These are phyloP conservation scores for Rhipidocladum racemiflorum DNA, from an alignment of 176 grass and related monocot species.

Conservation along the genomic window DNA sequence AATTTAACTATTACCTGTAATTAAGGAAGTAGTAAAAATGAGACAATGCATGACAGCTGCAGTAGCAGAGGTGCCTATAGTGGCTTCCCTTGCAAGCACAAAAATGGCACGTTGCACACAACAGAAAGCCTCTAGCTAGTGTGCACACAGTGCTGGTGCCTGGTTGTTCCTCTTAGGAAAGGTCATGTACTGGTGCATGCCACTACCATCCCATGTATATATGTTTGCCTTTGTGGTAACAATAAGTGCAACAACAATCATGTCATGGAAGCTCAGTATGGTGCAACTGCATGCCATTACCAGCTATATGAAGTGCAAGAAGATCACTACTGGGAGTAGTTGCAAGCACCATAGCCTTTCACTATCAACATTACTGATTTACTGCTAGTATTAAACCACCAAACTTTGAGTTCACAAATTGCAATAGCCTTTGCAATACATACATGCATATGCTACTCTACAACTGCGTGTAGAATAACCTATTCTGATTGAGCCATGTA, in stretches of 20 bases:
- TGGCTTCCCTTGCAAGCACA: not conserved
- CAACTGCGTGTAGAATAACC: too few relatives aligned
- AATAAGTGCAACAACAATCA: not conserved
- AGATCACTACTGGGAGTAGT: not conserved
- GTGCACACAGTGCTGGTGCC: not conserved
- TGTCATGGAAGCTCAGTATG: not conserved
- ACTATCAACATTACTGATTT: not conserved
- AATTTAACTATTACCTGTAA: not conserved
- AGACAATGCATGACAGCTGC: not conserved
- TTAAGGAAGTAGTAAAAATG: not conserved
- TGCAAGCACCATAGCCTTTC: not conserved
- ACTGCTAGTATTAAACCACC: not conserved
- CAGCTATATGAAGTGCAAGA: not conserved
- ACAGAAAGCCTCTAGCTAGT: not conserved
- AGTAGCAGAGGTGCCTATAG: not conserved
- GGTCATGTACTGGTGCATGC: not conserved
- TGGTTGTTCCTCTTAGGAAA: not conserved
- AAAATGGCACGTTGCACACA: not conserved
- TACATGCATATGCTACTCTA: too few relatives aligned
- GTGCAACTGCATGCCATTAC: not conserved
- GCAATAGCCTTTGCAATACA: not conserved
- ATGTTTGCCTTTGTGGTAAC: not conserved
- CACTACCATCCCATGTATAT: not conserved
- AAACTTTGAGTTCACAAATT: not conserved
- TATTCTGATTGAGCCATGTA: too few relatives aligned